Percentiles rank a stretch among this genome's conserved stretches.
phyloP scores from a whole-genome alignment of 2,329 filamentous ascomycete genomes.

The Pseudogymnoascus sp. region DNA sequence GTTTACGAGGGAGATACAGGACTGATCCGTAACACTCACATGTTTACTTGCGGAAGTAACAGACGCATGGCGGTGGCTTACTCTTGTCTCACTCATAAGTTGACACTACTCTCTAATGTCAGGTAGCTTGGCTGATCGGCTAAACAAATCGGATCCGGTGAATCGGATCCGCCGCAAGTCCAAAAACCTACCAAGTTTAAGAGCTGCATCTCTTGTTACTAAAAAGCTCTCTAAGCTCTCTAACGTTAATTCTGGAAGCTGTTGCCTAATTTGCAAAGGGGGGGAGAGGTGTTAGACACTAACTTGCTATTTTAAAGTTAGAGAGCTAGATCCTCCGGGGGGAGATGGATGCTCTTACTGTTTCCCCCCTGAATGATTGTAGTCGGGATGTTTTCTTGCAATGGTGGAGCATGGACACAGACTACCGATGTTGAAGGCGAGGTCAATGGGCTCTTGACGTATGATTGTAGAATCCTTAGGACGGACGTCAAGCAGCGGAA shows the following conservation, averaged over 20 bases:
- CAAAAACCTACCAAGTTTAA: neutral
- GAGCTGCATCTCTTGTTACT: neutral
- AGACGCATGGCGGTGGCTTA: neutral
- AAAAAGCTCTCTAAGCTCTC: neutral
- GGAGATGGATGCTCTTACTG: too few species aligned
- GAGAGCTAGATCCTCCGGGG: neutral
- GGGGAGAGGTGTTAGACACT: neutral
- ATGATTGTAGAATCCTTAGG: conserved; percentile 53
- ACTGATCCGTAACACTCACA: neutral
- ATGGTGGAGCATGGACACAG: conserved; percentile 62
- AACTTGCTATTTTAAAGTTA: neutral
- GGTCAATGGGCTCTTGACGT: conserved; percentile 62
- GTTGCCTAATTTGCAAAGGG: neutral
- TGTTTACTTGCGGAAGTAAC: neutral
- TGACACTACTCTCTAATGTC: neutral
- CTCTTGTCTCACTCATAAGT: neutral
- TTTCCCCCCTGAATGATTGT: too few species aligned
- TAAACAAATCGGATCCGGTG: neutral
- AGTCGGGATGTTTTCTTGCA: conserved; percentile 42
- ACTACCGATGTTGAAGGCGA: conserved; percentile 68
- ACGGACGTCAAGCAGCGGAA: conserved; percentile 51
- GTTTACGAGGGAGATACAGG: neutral
- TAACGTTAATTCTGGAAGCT: neutral
- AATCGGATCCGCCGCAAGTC: neutral
- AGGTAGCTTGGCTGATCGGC: neutral